These are phyloP conservation scores for Begonia fuchsioides DNA, from an alignment of 306 rosid species.

Conservation along the genomic window DNA sequence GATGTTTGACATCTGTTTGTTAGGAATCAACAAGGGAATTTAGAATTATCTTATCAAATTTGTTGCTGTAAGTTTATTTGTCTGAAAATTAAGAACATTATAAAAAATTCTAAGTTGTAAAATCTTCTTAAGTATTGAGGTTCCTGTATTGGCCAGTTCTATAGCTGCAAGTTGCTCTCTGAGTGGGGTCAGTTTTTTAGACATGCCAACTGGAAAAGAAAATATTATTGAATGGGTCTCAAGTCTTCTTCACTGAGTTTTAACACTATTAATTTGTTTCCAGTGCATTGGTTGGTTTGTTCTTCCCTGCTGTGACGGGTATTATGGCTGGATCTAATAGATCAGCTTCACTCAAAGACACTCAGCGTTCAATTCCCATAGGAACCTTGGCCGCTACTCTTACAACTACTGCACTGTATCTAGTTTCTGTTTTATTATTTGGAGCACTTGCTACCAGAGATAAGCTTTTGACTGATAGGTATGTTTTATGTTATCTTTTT, in stretches of 20 bases:
- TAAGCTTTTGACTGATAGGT: constrained; percentile 87
- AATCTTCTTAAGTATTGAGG: background rate
- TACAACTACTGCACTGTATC: constrained; percentile 52
- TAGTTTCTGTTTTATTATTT: constrained; percentile 68
- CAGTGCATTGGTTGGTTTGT: constrained; percentile 98
- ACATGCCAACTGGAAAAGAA: no score
- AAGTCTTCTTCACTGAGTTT: background rate
- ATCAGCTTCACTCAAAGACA: constrained; percentile 86
- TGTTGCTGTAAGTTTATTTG: background rate
- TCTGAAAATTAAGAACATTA: no score
- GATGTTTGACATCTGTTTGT: no score
- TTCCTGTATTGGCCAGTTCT: background rate
- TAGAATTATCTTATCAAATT: background rate
- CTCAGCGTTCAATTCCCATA: constrained; percentile 92
- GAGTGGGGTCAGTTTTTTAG: background rate
- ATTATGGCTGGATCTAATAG: constrained; percentile 99
- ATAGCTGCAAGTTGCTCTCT: background rate
- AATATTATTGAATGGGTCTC: background rate
- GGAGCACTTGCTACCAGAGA: constrained; percentile 79
- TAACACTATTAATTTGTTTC: background rate
- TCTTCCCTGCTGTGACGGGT: constrained; percentile 98
- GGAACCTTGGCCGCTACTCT: constrained; percentile 93
- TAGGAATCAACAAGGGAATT: no score
- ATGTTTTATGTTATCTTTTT: background rate
- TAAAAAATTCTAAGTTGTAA: no score